phyloP scores from a whole-genome alignment of 2,329 filamentous ascomycete species.

The Phyllosticta paracitricarpa region DNA sequence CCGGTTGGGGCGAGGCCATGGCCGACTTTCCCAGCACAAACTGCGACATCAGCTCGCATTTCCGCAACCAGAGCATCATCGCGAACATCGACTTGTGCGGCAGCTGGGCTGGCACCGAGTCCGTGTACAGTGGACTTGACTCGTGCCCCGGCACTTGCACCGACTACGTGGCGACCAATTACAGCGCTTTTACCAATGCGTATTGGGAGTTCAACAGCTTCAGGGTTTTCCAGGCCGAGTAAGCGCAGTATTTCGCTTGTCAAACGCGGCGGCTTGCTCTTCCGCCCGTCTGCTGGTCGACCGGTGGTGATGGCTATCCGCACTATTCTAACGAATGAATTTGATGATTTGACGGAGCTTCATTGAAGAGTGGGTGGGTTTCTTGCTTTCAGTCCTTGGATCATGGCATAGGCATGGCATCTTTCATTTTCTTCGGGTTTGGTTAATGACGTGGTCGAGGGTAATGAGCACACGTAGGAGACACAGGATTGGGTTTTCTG shows the following conservation, averaged over 20 bases:
- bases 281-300: not conserved
- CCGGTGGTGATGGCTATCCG: not conserved
- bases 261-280: not conserved
- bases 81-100: conserved; percentile 10
- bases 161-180: conserved; percentile 22
- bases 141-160: conserved; percentile 23
- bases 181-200: conserved; percentile 20
- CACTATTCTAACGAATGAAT: not conserved
- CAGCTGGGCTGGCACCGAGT: conserved; percentile 2
- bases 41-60: conserved; percentile 6
- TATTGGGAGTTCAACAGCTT: conserved; percentile 27
- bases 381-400: not conserved
- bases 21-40: conserved; percentile 10
- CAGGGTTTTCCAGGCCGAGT: not conserved
- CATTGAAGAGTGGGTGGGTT: not conserved
- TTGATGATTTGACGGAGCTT: not conserved
- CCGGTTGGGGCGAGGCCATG: conserved; percentile 30
- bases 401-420: not conserved
- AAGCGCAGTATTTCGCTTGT: not conserved
- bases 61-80: conserved; percentile 10
- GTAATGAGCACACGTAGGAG: not conserved
- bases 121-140: conserved; percentile 4
- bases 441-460: not conserved
- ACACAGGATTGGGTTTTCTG: not conserved
- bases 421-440: not conserved